Base-by-base conservation (phyloP, 371 early-diverging fungal species). In the Mortierella sp. region DNA sequence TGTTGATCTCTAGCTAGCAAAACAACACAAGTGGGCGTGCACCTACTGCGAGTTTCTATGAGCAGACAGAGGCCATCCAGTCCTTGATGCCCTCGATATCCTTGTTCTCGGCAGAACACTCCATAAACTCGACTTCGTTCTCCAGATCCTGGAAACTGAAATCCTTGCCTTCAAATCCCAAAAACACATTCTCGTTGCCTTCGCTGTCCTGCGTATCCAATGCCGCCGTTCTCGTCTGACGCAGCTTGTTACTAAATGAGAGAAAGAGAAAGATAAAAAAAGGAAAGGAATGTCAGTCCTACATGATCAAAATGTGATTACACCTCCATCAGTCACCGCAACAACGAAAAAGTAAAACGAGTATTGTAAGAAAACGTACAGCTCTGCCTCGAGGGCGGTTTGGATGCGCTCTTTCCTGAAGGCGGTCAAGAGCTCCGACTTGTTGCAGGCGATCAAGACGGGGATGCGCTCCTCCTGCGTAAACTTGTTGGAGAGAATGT, bases 121-220 rank as follows among this genome's bases (percentile, higher is more conserved):
- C 85, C 69, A 89, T 89, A 88, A 96, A 91, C 45, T 89, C 86
- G 6, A 96, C 88, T 11, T 77, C 77, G 70, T 92, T 94, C 64
- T 91, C 91, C 31, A 95, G 73, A 76, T 96, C 95, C 61, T 93
- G 92, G 87, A 96, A 95, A 71, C 90, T 87, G 79, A 96, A 96
- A 58, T 87, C 85, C 78, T 95, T 92, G 45, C 91, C 93, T 67
- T 96, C 96, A 80, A 90, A 93, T 11, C 97, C 97, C 68, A 96
- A 74, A 77, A 86, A 96, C 14, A 88, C 90, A 55, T 63, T 80
- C 65, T 88, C 90, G 39, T 86, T 88, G 44, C 87, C 90, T 52
- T 92, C 93, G 2, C 85, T 88, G 5, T 88, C 89, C 74, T 93
- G 92, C 13, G 88, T 86, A 37, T 93, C 94, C 26, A 93, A 85